These are phyloP conservation scores for Trichocladium uniseriatum DNA, from an alignment of 495 filamentous ascomycete genomes.

Conservation along the genomic window DNA sequence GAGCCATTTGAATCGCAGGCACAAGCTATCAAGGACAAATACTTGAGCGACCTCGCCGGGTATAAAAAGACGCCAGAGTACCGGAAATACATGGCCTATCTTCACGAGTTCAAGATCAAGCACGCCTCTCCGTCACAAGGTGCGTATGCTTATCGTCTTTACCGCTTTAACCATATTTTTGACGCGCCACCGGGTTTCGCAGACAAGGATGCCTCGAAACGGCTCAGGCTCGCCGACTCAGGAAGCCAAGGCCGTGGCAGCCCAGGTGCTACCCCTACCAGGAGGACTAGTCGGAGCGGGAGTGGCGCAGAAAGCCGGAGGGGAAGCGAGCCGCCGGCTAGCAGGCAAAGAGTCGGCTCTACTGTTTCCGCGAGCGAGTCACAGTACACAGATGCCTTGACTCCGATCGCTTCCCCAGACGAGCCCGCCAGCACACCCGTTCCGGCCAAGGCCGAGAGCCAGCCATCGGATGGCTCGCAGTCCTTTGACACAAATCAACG, in stretches of 20 bases:
- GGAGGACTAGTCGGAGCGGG: slow-evolving; percentile 33
- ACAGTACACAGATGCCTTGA: slow-evolving; percentile 20
- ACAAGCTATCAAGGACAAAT: slow-evolving; percentile 59
- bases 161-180: neutral
- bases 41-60: slow-evolving; percentile 52
- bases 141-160: slow-evolving; percentile 10
- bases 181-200: slow-evolving; percentile 2
- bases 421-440: slow-evolving; percentile 29
- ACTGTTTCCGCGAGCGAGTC: slow-evolving; percentile 29
- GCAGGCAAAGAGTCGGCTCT: slow-evolving; percentile 33
- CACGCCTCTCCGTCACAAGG: slow-evolving; percentile 43
- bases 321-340: slow-evolving; percentile 38
- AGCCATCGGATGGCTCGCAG: slow-evolving; percentile 20
- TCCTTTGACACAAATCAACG: slow-evolving; percentile 15
- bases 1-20: slow-evolving; percentile 64
- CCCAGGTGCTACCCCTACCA: slow-evolving; percentile 23
- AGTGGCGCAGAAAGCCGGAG: slow-evolving; percentile 35
- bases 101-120: slow-evolving; percentile 65
- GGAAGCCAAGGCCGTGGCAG: slow-evolving; percentile 22
- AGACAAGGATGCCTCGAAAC: slow-evolving; percentile 40
- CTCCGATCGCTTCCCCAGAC: slow-evolving; percentile 22
- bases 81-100: slow-evolving; percentile 53
- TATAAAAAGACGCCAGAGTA: slow-evolving; percentile 64
- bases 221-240: slow-evolving; percentile 29
- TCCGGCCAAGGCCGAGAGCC: slow-evolving; percentile 9